Percentiles rank a stretch among this genome's conserved stretches.
Evolutionary conservation across 345 rosid species (phyloP).

Genomic region (Salix dunnii): DNA sequence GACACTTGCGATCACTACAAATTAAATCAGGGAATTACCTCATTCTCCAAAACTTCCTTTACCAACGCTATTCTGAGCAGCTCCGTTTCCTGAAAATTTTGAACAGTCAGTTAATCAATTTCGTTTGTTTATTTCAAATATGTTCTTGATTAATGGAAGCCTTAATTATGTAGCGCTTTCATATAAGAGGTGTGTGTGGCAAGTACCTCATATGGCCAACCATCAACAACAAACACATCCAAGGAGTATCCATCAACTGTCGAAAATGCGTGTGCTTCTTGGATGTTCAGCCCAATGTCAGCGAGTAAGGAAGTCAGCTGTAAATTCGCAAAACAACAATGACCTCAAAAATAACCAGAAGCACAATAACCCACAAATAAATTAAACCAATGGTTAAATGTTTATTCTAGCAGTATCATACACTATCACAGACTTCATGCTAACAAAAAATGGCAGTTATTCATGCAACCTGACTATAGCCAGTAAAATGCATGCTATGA

Average conservation of each 20-base stretch:
- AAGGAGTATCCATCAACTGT: conserved; percentile 88
- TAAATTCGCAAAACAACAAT: conserved; percentile 25
- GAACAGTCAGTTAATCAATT: conserved; percentile 26
- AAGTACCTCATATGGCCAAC: conserved; percentile 98
- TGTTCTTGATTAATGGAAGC: neutral
- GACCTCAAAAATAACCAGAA: neutral
- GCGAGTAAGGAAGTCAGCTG: conserved; percentile 89
- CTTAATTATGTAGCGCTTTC: neutral
- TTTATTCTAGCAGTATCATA: neutral
- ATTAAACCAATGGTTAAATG: neutral
- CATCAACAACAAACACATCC: conserved; percentile 98
- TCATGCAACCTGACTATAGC: neutral
- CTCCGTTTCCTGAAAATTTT: conserved; percentile 61
- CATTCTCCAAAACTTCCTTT: conserved; percentile 64
- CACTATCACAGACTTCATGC: neutral
- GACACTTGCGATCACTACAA: conserved; percentile 1
- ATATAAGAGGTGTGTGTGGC: neutral
- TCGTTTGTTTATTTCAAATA: conserved; percentile 5
- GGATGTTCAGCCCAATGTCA: conserved; percentile 91
- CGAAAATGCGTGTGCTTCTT: conserved; percentile 97
- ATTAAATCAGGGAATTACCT: conserved; percentile 44
- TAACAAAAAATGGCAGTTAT: neutral
- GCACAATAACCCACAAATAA: neutral
- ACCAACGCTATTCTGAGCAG: conserved; percentile 67
- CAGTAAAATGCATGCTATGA: neutral